Base-by-base conservation (phyloP, 805 yeast genomes). In the Wickerhamiella occidentalis region DNA sequence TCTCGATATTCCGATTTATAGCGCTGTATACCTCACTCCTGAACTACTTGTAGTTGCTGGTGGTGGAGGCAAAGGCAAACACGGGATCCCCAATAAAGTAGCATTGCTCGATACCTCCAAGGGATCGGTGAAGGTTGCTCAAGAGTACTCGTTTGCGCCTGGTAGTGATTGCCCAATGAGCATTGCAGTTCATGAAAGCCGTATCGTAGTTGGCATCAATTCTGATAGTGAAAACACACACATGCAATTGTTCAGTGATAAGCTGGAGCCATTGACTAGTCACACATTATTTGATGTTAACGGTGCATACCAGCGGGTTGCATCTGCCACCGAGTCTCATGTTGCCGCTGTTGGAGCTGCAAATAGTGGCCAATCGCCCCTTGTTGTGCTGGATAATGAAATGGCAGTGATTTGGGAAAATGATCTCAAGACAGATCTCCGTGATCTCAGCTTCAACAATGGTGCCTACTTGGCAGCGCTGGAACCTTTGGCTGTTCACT, bases 51-150 rank as follows among this genome's bases (percentile, higher is more conserved):
- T 87, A 45, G 82, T 82, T 25, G 79, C 86, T 2, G 98, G 98
- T 38, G 98, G 98, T 41, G 96, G 96, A 26, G 97, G 96, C 22
- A 94, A 85, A 63, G 95, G 95, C 8, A 80, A 79, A 59, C 82
- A 85, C 59, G 96, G 95, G 26, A 79, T 86, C 49, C 83, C 88
- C 37, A 90, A 90, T 65, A 85, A 83, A 62, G 68, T 90, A 54
- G 61, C 62, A 35, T 44, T 62, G 49, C 36, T 45, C n/a, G 36
- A 28, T 17, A 37, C 40, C 18, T n/a, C 18, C 18, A 19, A 19
- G 30, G 29, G 17, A 18, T 40, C 42, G 9, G 49, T 47, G 19
- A 11, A 26, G 5, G 41, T 51, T 17, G 18, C 37, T 6, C 17
- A 26, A 12, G 48, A 45, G 37, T 37, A 45, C 29, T 23, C 22